Evolutionary conservation across 1,284 basidiomycete species (phyloP).

Genomic region (Ustilago loliicola): DNA sequence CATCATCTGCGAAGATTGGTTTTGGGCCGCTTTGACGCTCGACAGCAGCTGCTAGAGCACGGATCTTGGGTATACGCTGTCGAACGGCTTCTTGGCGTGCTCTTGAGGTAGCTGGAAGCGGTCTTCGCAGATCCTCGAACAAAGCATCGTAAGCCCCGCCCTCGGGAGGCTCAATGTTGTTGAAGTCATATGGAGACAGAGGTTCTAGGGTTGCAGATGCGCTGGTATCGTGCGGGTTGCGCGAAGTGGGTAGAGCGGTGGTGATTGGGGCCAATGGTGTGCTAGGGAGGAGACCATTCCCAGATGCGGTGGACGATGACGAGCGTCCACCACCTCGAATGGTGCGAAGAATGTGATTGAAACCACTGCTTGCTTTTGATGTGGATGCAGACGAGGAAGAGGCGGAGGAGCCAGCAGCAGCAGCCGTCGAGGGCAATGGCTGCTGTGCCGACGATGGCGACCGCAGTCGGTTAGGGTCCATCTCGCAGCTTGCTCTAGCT

Average conservation of each 20-base stretch:
- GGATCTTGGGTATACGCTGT: conserved; percentile 45
- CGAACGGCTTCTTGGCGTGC: conserved; percentile 42
- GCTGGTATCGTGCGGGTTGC: conserved; percentile 21
- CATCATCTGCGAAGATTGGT: conserved; percentile 41
- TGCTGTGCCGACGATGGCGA: conserved; percentile 28
- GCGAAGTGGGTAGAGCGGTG: conserved; percentile 33
- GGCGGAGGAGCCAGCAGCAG: conserved; percentile 14
- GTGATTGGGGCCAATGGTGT: conserved; percentile 45
- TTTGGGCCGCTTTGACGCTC: conserved; percentile 43
- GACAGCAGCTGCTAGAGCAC: conserved; percentile 46
- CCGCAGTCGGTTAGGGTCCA: conserved; percentile 41
- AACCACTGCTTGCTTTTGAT: conserved; percentile 40
- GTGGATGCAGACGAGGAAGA: conserved; percentile 19
- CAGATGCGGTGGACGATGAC: conserved; percentile 24
- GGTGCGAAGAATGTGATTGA: conserved; percentile 49
- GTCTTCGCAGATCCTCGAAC: conserved; percentile 41
- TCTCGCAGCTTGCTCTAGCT: not conserved
- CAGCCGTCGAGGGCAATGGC: conserved; percentile 19
- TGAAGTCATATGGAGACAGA: conserved; percentile 42
- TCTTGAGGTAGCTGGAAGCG: conserved; percentile 44
- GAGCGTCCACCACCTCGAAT: conserved; percentile 35
- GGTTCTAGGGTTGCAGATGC: conserved; percentile 33
- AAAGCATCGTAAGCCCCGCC: conserved; percentile 37
- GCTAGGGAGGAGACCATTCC: conserved; percentile 36
- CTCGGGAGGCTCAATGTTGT: conserved; percentile 33